Base-by-base conservation (phyloP, 441 rosid species). In the Populus trichocarpa region DNA sequence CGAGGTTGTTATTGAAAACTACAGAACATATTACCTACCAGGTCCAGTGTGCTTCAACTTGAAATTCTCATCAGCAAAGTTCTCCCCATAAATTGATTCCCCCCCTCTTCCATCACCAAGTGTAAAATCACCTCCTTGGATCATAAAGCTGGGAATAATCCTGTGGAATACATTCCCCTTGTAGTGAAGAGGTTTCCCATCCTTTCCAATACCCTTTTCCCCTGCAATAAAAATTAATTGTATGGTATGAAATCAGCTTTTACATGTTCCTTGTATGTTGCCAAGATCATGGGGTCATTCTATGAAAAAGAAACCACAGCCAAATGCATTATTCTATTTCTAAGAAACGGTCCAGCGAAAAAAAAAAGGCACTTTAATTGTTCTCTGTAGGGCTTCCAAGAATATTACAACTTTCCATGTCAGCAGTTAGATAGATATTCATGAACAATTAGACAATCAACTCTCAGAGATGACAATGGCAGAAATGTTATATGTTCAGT, bases 81-180 rank as follows among this genome's bases (percentile, higher is more conserved):
- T 93, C 85, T 89, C 89, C 42, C 98, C 97, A 8, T 91, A 91
- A 74, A 94, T 93, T 3, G 98, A 94, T 78, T 94, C 98, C 42
- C 98, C 97, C n/a, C 97, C 98, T 79, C 90, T 89, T 81, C 98
- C 98, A 61, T 91, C 90, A 0, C 97, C 95, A 59, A 76, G 95
- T 0, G 98, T 92, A 59, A 94, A 92, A 70, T 94, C 98, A 65
- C 98, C 98, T 57, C 98, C 97, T 68, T 94, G 97, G n/a, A 90
- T 72, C 98, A 94, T 94, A 83, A 94, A 92, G 82, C 89, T 88
- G 5, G 98, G 98, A 81, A 94, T 92, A 82, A 94, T 90, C 79
- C 97, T 82, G 86, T 92, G 98, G 84, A 94, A 91, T 12, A 75
- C 20, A 79, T 93, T 91, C 3, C 92, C 96, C 83, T 90, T 94